These are phyloP conservation scores for Diaporthe vexans DNA, from an alignment of 2,329 filamentous ascomycete species.

Conservation along the genomic window DNA sequence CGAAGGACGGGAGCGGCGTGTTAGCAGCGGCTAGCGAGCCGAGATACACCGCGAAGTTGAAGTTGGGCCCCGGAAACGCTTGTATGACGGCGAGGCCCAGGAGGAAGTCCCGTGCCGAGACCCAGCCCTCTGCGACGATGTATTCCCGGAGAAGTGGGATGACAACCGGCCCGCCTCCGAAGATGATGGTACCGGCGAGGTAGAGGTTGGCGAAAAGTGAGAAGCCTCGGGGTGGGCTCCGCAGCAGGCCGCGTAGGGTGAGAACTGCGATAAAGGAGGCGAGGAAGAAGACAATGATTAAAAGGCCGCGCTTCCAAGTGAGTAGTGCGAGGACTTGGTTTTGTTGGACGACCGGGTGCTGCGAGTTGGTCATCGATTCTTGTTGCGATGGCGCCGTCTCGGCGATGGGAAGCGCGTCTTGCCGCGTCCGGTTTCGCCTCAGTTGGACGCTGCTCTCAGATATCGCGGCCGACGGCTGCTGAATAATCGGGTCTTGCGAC, in stretches of 20 bases:
- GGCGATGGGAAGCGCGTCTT: background rate
- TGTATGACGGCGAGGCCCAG: slow-evolving; percentile 81
- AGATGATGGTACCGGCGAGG: slow-evolving; percentile 78
- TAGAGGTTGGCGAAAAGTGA: slow-evolving; percentile 80
- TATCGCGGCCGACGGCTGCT: background rate
- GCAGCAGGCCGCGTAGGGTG: slow-evolving; percentile 59
- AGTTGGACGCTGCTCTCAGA: slow-evolving; percentile 4
- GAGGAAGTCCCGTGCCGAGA: slow-evolving; percentile 78
- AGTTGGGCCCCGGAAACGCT: slow-evolving; percentile 67
- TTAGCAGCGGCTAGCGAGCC: slow-evolving; percentile 63
- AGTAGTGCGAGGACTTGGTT: slow-evolving; percentile 43
- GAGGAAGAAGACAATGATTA: slow-evolving; percentile 64
- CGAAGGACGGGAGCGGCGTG: slow-evolving; percentile 52
- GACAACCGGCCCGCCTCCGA: slow-evolving; percentile 75
- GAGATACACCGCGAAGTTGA: slow-evolving; percentile 70
- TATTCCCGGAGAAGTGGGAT: slow-evolving; percentile 74
- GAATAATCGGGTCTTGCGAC: slow-evolving; percentile 1
- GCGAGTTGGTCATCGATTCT: background rate
- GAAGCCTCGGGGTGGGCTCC: slow-evolving; percentile 61
- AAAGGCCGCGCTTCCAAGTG: slow-evolving; percentile 60
- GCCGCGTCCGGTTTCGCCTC: background rate
- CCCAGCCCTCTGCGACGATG: slow-evolving; percentile 78
- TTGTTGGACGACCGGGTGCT: slow-evolving; percentile 28
- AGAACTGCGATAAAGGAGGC: slow-evolving; percentile 70
- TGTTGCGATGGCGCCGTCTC: slow-evolving; percentile 12